These are phyloP conservation scores for Trichosporon coremiiforme DNA, from an alignment of 1,284 basidiomycete genomes.

Conservation along the genomic window DNA sequence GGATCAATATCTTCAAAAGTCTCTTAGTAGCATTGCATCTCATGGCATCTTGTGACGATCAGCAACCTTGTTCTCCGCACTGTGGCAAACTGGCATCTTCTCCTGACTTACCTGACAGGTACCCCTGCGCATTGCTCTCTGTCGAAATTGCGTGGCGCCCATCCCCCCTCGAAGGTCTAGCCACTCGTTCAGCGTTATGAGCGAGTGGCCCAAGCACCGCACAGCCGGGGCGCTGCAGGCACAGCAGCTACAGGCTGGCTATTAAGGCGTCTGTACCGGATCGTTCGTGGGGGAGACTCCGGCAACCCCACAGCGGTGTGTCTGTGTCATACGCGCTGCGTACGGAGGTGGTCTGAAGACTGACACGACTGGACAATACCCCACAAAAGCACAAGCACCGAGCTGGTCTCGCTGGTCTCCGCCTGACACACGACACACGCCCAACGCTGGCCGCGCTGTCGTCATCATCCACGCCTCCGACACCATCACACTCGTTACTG, in stretches of 20 bases:
- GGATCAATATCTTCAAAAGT: slow-evolving; percentile 14
- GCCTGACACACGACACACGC: neutral
- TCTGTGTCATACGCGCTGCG: neutral
- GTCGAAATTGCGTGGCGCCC: neutral
- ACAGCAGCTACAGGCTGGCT: neutral
- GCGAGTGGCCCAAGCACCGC: slow-evolving; percentile 6
- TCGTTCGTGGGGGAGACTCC: slow-evolving; percentile 2
- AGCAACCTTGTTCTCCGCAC: neutral
- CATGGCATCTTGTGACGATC: slow-evolving; percentile 18
- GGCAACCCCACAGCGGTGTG: neutral
- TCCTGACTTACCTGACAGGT: neutral
- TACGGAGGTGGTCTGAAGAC: neutral
- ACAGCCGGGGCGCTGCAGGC: slow-evolving; percentile 10
- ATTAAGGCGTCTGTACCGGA: neutral
- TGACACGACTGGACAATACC: neutral
- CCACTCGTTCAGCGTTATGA: neutral
- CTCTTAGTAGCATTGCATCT: slow-evolving; percentile 17
- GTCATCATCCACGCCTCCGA: neutral
- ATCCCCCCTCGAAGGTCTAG: too few species aligned
- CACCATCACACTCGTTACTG: neutral
- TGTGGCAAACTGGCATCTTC: neutral
- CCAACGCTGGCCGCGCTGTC: slow-evolving; percentile 6
- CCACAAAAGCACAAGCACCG: slow-evolving; percentile 5
- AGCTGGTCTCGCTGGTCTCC: neutral
- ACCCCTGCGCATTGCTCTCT: neutral